Conservation (phyloP, 148 eudicot genomes). For the Diospyros kaki region DNA sequence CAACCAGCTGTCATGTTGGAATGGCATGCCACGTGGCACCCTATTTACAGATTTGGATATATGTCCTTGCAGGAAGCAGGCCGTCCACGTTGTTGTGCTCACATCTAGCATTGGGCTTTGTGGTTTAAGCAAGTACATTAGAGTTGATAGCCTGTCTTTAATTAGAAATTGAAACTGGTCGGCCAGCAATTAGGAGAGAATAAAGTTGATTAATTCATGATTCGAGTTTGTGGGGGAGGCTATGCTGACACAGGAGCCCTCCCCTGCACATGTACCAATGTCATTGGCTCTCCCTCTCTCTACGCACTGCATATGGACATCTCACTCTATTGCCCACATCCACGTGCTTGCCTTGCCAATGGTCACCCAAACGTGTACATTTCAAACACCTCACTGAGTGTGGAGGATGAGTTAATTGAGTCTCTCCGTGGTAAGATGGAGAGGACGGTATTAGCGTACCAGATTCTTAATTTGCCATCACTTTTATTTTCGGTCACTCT, state of each 20-base stretch:
- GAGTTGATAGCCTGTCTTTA: no score
- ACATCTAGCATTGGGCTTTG: neutral
- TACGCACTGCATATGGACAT: constrained; percentile 16
- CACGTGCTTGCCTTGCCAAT: constrained; percentile 19
- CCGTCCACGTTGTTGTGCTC: neutral
- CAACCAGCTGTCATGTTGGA: constrained; percentile 6
- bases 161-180: no score
- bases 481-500: no score
- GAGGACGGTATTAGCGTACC: no score
- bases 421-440: no score
- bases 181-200: no score
- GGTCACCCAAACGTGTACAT: constrained; percentile 28
- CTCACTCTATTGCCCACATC: constrained; percentile 16
- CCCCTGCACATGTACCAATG: constrained; percentile 16
- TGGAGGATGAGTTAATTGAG: neutral
- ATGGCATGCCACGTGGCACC: neutral
- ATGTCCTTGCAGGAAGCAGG: neutral
- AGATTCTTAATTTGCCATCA: no score
- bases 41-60: neutral
- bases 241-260: neutral
- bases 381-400: constrained; percentile 19
- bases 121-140: neutral
- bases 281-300: constrained; percentile 1
- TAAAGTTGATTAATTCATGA: no score
- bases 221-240: no score